phyloP scores from a whole-genome alignment of 441 rosid species.

The Corymbia calophylla region DNA sequence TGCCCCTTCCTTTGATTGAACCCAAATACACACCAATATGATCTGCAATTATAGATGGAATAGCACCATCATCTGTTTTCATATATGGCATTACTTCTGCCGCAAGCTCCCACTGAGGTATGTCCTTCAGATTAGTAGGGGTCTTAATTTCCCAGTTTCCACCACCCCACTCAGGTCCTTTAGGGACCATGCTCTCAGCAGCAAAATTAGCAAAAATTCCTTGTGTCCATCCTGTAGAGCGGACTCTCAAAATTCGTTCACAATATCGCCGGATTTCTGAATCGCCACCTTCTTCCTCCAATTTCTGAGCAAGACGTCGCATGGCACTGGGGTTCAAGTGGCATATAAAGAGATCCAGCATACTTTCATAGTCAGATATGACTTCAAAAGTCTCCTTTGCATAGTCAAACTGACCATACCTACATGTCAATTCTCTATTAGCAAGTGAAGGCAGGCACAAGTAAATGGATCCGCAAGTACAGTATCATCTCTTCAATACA shows the following conservation, averaged over 20 bases:
- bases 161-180: constrained; percentile 99
- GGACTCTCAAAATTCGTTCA: constrained; percentile 85
- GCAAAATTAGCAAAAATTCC: constrained; percentile 98
- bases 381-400: constrained; percentile 99
- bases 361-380: constrained; percentile 88
- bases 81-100: constrained; percentile 98
- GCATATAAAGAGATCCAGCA: constrained; percentile 95
- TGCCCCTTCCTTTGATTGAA: constrained; percentile 90
- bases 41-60: constrained; percentile 84
- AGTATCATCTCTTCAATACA: neutral
- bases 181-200: constrained; percentile 99
- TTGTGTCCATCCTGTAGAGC: constrained; percentile 98
- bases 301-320: constrained; percentile 94
- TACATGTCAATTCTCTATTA: constrained; percentile 28
- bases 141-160: constrained; percentile 99
- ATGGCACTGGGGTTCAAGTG: constrained; percentile 99
- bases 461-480: neutral
- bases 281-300: constrained; percentile 92
- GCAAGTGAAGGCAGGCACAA: neutral
- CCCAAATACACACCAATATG: constrained; percentile 96
- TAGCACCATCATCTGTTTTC: constrained; percentile 89
- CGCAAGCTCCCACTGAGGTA: constrained; percentile 94
- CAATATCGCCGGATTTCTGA: constrained; percentile 87
- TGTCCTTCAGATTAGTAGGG: constrained; percentile 73
- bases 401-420: constrained; percentile 92